Percentiles rank a stretch among this genome's conserved stretches.
phyloP scores from a whole-genome alignment of 2,329 filamentous ascomycete species.

The Pseudocercospora vitis region DNA sequence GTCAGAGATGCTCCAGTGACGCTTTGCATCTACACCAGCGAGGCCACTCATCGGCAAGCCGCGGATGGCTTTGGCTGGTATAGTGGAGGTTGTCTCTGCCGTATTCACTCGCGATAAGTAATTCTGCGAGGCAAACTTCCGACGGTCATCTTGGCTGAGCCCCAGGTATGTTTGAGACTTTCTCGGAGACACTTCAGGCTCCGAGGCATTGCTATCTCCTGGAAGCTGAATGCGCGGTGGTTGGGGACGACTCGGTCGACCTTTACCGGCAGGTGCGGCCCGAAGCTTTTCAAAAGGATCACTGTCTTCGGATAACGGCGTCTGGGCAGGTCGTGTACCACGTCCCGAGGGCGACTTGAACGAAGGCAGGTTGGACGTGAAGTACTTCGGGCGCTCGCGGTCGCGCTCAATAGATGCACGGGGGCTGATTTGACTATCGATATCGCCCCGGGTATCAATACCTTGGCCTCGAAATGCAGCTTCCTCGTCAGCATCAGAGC shows the following conservation, averaged over 20 bases:
- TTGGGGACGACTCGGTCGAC: constrained; percentile 44
- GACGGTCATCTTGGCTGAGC: constrained; percentile 29
- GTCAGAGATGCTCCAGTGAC: constrained; percentile 61
- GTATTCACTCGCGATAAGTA: constrained; percentile 30
- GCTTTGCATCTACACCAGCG: constrained; percentile 31
- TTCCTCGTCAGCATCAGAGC: constrained; percentile 50
- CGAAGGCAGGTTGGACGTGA: constrained; percentile 50
- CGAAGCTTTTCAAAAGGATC: constrained; percentile 48
- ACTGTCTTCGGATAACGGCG: constrained; percentile 24
- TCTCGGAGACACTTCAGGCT: constrained; percentile 19
- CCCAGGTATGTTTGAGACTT: constrained; percentile 13
- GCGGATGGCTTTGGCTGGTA: constrained; percentile 9
- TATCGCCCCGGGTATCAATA: constrained; percentile 26
- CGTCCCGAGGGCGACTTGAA: constrained; percentile 51
- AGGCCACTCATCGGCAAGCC: constrained; percentile 11
- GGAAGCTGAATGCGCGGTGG: constrained; percentile 54
- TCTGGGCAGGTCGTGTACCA: constrained; percentile 21
- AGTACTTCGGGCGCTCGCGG: constrained; percentile 43
- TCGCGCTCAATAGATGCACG: constrained; percentile 36
- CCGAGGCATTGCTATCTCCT: constrained; percentile 38
- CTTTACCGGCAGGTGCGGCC: constrained; percentile 22
- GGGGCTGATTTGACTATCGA: constrained; percentile 41
- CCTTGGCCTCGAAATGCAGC: constrained; percentile 17
- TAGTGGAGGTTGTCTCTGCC: constrained; percentile 7
- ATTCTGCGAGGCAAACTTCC: constrained; percentile 34